These are phyloP conservation scores for Phytophthora pinifolia DNA, from an alignment of 352 stramenopile genomes.

Conservation along the genomic window DNA sequence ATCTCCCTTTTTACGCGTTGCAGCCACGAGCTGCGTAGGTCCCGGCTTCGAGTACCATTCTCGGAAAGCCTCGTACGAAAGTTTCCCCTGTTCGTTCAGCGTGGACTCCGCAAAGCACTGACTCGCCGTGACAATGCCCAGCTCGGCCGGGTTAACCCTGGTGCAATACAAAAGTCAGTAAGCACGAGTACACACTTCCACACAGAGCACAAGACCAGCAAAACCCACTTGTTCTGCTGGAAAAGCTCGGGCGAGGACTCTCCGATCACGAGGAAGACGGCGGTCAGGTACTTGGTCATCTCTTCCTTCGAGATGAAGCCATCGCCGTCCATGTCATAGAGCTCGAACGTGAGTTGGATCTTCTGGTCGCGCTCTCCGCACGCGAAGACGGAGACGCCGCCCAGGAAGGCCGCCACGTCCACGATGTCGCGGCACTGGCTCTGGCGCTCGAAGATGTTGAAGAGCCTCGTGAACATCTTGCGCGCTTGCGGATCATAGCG, in stretches of 20 bases:
- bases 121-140: constrained; percentile 64
- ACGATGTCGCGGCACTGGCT: constrained; percentile 50
- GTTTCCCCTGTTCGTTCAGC: constrained; percentile 59
- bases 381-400: constrained; percentile 80
- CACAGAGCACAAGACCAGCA: no score
- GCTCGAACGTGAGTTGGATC: constrained; percentile 80
- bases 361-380: constrained; percentile 84
- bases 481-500: constrained; percentile 70
- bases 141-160: constrained; percentile 63
- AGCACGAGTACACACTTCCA: constrained; percentile 3
- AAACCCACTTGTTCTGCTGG: constrained; percentile 60
- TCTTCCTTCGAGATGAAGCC: constrained; percentile 82
- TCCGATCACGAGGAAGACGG: constrained; percentile 81
- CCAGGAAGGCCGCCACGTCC: constrained; percentile 81
- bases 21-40: constrained; percentile 41
- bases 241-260: constrained; percentile 72
- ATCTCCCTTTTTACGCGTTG: constrained; percentile 4
- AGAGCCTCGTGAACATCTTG: constrained; percentile 79
- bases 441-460: constrained; percentile 74
- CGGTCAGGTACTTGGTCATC: constrained; percentile 88
- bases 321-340: constrained; percentile 85
- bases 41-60: constrained; percentile 78
- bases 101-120: constrained; percentile 78
- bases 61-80: constrained; percentile 76
- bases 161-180: not conserved